Conservation (phyloP, 2,329 filamentous ascomycete genomes). For the Ceratocystis albifundus region DNA sequence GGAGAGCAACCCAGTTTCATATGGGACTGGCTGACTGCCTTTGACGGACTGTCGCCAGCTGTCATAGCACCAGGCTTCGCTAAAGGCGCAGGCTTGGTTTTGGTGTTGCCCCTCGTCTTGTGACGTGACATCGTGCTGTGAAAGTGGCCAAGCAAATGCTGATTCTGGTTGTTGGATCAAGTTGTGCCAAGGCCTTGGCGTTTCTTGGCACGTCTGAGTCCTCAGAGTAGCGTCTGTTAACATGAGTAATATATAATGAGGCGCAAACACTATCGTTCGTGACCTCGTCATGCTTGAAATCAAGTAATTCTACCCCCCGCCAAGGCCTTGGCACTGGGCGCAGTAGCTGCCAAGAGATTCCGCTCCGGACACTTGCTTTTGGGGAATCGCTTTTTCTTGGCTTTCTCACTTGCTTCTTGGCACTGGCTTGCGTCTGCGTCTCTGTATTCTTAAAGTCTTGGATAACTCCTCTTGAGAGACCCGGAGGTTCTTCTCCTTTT, state of each 20-base stretch:
- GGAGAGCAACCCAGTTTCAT: background rate
- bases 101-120: background rate
- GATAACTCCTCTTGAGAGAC: background rate
- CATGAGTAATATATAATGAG: no score
- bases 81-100: background rate
- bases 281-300: background rate
- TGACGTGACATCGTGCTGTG: constrained; percentile 4
- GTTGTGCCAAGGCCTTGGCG: constrained; percentile 21
- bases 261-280: constrained; percentile 2
- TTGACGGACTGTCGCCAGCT: background rate
- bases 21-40: background rate
- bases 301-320: constrained; percentile 19
- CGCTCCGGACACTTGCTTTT: constrained; percentile 21
- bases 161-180: constrained; percentile 16
- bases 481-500: background rate
- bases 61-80: background rate
- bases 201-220: constrained; percentile 4
- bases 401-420: constrained; percentile 18
- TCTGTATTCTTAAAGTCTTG: constrained; percentile 21
- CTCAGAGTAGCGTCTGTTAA: constrained; percentile 10
- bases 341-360: constrained; percentile 23
- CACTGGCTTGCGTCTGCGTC: constrained; percentile 7
- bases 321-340: constrained; percentile 23
- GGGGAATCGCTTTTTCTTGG: constrained; percentile 1
- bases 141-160: constrained; percentile 1